Evolutionary conservation across 2,329 filamentous ascomycete genomes (phyloP).

Genomic region (Diaporthe aspalathi): DNA sequence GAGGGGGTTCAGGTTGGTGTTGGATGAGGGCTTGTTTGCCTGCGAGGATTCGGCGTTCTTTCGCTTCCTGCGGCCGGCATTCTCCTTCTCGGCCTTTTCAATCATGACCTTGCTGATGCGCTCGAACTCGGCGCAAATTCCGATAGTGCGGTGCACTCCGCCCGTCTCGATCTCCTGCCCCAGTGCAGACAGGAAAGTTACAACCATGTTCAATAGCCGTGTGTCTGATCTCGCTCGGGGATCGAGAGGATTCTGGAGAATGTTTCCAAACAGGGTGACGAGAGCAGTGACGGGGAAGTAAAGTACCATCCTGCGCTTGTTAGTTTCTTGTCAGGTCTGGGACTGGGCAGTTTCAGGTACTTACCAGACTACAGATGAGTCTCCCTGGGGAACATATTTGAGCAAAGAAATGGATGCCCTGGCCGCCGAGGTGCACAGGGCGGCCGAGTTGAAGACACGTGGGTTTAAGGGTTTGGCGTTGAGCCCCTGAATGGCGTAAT

Average conservation of each 20-base stretch:
- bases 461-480: constrained; percentile 93
- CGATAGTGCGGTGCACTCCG: constrained; percentile 92
- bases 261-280: constrained; percentile 95
- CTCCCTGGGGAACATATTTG: constrained; percentile 95
- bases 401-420: constrained; percentile 92
- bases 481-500: constrained; percentile 93
- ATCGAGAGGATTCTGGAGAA: constrained; percentile 94
- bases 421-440: constrained; percentile 91
- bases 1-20: constrained; percentile 27
- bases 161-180: constrained; percentile 91
- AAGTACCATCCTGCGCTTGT: constrained; percentile 77
- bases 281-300: constrained; percentile 97
- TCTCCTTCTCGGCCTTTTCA: constrained; percentile 90
- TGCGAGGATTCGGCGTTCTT: constrained; percentile 64
- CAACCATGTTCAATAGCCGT: constrained; percentile 90
- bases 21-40: constrained; percentile 27
- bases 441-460: constrained; percentile 91
- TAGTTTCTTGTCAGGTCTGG: not conserved
- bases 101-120: constrained; percentile 91
- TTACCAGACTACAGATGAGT: constrained; percentile 95
- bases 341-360: constrained; percentile 47
- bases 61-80: constrained; percentile 82
- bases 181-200: constrained; percentile 89
- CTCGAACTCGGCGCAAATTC: constrained; percentile 95
- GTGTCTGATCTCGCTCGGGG: constrained; percentile 88